phyloP scores from a whole-genome alignment of 768 basidiomycete genomes.

The Dioszegia crocea region DNA sequence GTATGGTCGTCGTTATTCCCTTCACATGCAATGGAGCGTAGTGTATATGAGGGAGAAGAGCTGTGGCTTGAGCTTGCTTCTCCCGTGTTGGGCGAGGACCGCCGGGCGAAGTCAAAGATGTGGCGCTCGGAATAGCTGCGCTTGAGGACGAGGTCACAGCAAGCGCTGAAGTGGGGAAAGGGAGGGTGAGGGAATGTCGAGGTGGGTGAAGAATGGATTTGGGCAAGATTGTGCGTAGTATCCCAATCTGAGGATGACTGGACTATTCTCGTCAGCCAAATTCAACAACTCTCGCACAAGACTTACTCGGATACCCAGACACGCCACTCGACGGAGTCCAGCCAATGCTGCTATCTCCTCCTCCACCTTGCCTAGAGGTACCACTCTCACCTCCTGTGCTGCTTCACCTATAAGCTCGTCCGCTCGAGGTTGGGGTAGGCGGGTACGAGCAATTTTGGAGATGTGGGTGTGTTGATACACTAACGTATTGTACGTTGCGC shows the following conservation, averaged over 20 bases:
- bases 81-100: too few relatives aligned
- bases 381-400: constrained; percentile 37
- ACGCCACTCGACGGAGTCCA: constrained; percentile 42
- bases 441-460: constrained; percentile 15
- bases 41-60: constrained; percentile 21
- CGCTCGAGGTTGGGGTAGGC: constrained; percentile 4
- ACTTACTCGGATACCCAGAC: constrained; percentile 43
- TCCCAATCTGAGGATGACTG: constrained; percentile 26
- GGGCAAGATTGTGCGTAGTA: constrained; percentile 24
- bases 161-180: constrained; percentile 27
- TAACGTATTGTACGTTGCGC: constrained; percentile 44
- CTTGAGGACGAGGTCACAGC: constrained; percentile 5
- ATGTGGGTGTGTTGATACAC: constrained; percentile 38
- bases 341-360: constrained; percentile 37
- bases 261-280: constrained; percentile 15
- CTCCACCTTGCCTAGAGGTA: constrained; percentile 40
- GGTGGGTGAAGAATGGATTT: constrained; percentile 40
- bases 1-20: constrained; percentile 35
- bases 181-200: constrained; percentile 32
- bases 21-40: constrained; percentile 42
- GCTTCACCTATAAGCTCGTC: constrained; percentile 22
- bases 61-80: background rate
- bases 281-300: background rate
- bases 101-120: too few relatives aligned
- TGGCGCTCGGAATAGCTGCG: too few relatives aligned